phyloP scores from a whole-genome alignment of 1,284 basidiomycete species.

The Malassezia arunalokei region DNA sequence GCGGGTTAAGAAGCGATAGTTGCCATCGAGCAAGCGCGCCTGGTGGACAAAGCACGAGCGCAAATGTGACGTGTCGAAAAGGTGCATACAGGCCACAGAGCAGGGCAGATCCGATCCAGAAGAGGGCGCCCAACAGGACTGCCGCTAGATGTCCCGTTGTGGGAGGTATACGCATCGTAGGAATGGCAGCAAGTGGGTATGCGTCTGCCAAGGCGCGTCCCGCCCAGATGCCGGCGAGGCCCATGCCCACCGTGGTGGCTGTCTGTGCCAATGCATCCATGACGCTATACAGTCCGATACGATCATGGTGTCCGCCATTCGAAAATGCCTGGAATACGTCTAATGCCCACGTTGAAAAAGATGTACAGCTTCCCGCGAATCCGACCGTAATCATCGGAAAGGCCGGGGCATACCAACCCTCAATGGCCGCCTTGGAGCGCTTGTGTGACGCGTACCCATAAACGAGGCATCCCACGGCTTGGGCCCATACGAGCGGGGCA shows the following conservation, averaged over 20 bases:
- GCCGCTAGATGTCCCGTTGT: neutral
- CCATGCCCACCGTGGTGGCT: conserved; percentile 28
- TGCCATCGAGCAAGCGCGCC: conserved; percentile 75
- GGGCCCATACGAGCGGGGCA: conserved; percentile 73
- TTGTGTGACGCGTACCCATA: conserved; percentile 53
- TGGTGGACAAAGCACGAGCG: conserved; percentile 78
- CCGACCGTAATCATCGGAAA: conserved; percentile 83
- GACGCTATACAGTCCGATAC: conserved; percentile 63
- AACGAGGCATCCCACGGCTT: conserved; percentile 75
- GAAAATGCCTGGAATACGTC: conserved; percentile 77
- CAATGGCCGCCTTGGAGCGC: conserved; percentile 21
- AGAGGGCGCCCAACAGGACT: conserved; percentile 17
- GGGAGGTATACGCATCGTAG: neutral
- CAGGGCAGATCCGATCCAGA: conserved; percentile 54
- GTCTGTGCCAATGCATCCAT: conserved; percentile 43
- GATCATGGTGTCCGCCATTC: conserved; percentile 55
- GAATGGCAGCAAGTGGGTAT: neutral
- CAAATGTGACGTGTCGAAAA: conserved; percentile 69
- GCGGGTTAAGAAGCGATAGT: conserved; percentile 59
- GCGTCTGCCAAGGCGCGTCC: neutral
- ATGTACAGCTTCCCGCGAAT: conserved; percentile 89
- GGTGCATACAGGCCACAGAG: conserved; percentile 63
- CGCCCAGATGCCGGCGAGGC: conserved; percentile 21
- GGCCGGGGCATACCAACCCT: conserved; percentile 49
- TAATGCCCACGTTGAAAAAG: conserved; percentile 88